A percentile compares a stretch with the other conserved stretches of the same genome.
Conservation (phyloP, 2,329 filamentous ascomycete species). For the Cytospora piceicola region DNA sequence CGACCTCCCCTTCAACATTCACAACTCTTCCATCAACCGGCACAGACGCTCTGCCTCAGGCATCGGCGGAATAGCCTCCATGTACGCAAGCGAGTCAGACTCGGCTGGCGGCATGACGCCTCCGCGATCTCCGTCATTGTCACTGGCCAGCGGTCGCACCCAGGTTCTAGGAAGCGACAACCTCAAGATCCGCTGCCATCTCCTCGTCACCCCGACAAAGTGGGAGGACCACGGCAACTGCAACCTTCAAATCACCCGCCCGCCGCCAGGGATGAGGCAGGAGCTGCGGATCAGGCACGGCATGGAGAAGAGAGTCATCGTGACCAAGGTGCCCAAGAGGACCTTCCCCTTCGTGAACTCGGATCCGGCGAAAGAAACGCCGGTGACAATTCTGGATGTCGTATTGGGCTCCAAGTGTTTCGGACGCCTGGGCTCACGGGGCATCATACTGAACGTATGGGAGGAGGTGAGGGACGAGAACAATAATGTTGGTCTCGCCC, state of each 20-base stretch:
- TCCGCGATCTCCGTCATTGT: constrained; percentile 62
- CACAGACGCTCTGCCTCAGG: constrained; percentile 55
- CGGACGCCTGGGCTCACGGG: constrained; percentile 78
- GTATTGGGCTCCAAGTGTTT: constrained; percentile 85
- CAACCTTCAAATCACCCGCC: constrained; percentile 77
- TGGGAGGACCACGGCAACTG: constrained; percentile 94
- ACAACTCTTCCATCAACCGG: constrained; percentile 72
- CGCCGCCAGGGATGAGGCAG: constrained; percentile 64
- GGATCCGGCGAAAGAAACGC: constrained; percentile 53
- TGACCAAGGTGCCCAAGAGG: constrained; percentile 71
- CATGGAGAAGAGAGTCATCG: constrained; percentile 82
- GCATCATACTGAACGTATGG: constrained; percentile 88
- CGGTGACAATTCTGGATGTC: constrained; percentile 75
- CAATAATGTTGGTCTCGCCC: constrained; percentile 57
- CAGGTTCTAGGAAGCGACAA: constrained; percentile 72
- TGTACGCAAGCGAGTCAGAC: constrained; percentile 64
- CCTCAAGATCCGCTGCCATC: constrained; percentile 84
- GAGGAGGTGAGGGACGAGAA: constrained; percentile 71
- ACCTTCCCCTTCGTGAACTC: constrained; percentile 21
- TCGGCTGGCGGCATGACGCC: constrained; percentile 53
- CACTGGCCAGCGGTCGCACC: constrained; percentile 54
- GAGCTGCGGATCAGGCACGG: constrained; percentile 65
- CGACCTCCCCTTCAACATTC: constrained; percentile 77
- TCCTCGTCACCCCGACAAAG: constrained; percentile 73
- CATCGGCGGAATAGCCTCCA: constrained; percentile 57